A percentile compares a stretch with the other conserved stretches of the same genome.
These are phyloP conservation scores for Termitomyces sp. DNA, from an alignment of 768 basidiomycete species.

Conservation along the genomic window DNA sequence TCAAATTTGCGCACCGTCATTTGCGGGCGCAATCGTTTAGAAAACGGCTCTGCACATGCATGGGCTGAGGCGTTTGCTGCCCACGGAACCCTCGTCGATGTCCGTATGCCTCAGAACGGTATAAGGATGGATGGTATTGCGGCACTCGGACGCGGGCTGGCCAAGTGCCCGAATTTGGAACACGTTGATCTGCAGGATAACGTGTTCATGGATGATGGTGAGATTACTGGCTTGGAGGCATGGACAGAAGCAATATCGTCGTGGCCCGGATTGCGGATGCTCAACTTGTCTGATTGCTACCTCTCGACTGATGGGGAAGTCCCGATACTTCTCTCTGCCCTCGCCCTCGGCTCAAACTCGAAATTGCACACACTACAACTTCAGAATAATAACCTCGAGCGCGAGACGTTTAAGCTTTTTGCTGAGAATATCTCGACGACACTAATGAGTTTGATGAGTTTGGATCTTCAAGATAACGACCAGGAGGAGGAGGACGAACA, in stretches of 20 bases:
- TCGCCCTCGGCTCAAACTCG: slow-evolving; percentile 66
- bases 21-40: slow-evolving; percentile 94
- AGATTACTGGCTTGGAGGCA: slow-evolving; percentile 41
- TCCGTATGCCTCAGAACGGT: slow-evolving; percentile 96
- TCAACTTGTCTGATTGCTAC: slow-evolving; percentile 91
- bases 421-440: slow-evolving; percentile 58
- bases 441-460: slow-evolving; percentile 48
- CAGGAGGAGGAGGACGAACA: slow-evolving; percentile 71
- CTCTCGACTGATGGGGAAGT: slow-evolving; percentile 79
- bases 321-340: slow-evolving; percentile 51
- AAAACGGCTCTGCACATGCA: slow-evolving; percentile 76
- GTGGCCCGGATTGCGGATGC: slow-evolving; percentile 68
- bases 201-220: slow-evolving; percentile 62
- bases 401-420: slow-evolving; percentile 59
- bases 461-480: slow-evolving; percentile 93
- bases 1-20: slow-evolving; percentile 77
- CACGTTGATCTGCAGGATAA: slow-evolving; percentile 92
- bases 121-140: slow-evolving; percentile 90
- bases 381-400: slow-evolving; percentile 90
- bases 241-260: slow-evolving; percentile 61
- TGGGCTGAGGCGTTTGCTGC: slow-evolving; percentile 89
- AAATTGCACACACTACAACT: slow-evolving; percentile 73
- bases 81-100: slow-evolving; percentile 75
- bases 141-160: slow-evolving; percentile 69
- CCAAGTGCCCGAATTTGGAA: slow-evolving; percentile 58